These are phyloP conservation scores for Tylopilus felleus DNA, from an alignment of 768 basidiomycete genomes.

Conservation along the genomic window DNA sequence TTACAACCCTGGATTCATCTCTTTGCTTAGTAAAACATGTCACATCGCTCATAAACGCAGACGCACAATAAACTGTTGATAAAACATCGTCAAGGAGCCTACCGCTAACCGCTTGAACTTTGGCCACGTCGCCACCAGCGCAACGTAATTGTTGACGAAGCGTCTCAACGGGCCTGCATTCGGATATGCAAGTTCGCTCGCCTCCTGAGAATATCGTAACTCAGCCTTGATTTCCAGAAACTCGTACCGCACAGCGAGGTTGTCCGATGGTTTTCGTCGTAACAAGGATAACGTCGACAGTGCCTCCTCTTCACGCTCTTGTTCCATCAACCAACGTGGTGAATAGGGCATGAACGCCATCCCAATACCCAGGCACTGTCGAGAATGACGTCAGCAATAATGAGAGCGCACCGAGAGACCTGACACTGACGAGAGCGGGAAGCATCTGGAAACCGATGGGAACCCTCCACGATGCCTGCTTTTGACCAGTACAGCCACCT, in stretches of 20 bases:
- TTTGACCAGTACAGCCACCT: conserved; percentile 32
- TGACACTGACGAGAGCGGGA: conserved; percentile 33
- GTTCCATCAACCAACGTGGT: conserved; percentile 41
- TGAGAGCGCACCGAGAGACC: neutral
- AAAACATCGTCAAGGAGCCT: conserved; percentile 32
- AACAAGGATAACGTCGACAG: conserved; percentile 33
- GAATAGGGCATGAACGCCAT: conserved; percentile 40
- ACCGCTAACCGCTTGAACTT: conserved; percentile 31
- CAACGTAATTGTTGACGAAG: conserved; percentile 23
- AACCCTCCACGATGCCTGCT: conserved; percentile 33
- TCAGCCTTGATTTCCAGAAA: conserved; percentile 40
- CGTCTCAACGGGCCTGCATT: conserved; percentile 19
- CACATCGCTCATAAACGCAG: neutral
- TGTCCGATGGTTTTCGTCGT: conserved; percentile 32
- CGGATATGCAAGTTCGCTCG: conserved; percentile 16
- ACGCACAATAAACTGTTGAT: conserved; percentile 33
- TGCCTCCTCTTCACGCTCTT: conserved; percentile 37
- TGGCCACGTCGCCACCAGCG: conserved; percentile 27
- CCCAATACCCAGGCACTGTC: conserved; percentile 30
- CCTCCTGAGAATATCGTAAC: conserved; percentile 26
- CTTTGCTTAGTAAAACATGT: neutral
- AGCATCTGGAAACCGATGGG: conserved; percentile 38
- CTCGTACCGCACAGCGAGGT: conserved; percentile 36
- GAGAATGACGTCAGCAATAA: neutral
- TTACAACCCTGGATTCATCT: conserved; percentile 22